Evolutionary conservation across 352 stramenopile species (phyloP).

Genomic region (Phytophthora pini): DNA sequence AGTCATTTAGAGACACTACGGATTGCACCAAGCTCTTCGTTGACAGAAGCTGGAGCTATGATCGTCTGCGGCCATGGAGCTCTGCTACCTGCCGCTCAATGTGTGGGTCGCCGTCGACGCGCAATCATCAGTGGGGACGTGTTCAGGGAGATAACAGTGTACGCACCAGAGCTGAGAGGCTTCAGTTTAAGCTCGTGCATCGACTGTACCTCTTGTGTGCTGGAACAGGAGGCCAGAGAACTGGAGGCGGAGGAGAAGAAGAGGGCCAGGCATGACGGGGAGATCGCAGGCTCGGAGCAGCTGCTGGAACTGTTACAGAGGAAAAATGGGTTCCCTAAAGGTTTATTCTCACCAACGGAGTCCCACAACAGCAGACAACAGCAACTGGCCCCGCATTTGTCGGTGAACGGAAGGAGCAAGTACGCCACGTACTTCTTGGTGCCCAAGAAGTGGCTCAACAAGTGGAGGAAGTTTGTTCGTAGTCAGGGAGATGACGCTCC

Average conservation of each 20-base stretch:
- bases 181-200: slow-evolving; percentile 55
- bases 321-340: slow-evolving; percentile 81
- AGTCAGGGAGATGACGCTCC: slow-evolving; percentile 62
- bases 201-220: slow-evolving; percentile 67
- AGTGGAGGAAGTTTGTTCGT: slow-evolving; percentile 81
- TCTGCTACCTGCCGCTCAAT: slow-evolving; percentile 62
- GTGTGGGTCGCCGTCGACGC: slow-evolving; percentile 65
- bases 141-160: slow-evolving; percentile 59
- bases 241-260: slow-evolving; percentile 60
- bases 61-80: slow-evolving; percentile 73
- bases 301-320: slow-evolving; percentile 78
- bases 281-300: slow-evolving; percentile 68
- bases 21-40: slow-evolving; percentile 34
- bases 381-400: slow-evolving; percentile 57
- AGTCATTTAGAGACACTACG: slow-evolving; percentile 6
- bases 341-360: slow-evolving; percentile 70
- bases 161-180: slow-evolving; percentile 62
- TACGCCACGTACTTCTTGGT: slow-evolving; percentile 79
- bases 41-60: slow-evolving; percentile 40
- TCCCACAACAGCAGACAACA: slow-evolving; percentile 26
- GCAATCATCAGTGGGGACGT: slow-evolving; percentile 54
- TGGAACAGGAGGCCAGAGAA: slow-evolving; percentile 61
- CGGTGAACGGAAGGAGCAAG: slow-evolving; percentile 55
- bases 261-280: slow-evolving; percentile 63
- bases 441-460: slow-evolving; percentile 85